A percentile compares a stretch with the other conserved stretches of the same genome.
phyloP scores from a whole-genome alignment of 768 basidiomycete species.

The Termitomyces sp. region DNA sequence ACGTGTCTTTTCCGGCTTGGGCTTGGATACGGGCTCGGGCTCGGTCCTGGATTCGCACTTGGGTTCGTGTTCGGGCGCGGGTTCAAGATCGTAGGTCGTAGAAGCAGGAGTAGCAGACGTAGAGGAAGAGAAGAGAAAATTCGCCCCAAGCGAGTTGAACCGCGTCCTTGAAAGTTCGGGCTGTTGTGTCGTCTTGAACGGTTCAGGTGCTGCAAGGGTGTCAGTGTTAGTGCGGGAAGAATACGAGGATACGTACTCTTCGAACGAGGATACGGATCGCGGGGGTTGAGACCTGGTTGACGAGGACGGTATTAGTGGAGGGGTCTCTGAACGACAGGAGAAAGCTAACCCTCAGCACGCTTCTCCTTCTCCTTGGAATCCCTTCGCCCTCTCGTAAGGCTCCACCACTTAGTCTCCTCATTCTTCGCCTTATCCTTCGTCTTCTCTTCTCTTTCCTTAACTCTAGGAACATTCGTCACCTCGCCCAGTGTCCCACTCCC shows the following conservation, averaged over 20 bases:
- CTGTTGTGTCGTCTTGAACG: slow-evolving; percentile 23
- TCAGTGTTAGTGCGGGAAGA: background rate
- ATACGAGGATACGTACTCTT: slow-evolving; percentile 26
- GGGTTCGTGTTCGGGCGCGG: background rate
- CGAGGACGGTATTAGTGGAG: background rate
- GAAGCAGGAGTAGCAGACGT: background rate
- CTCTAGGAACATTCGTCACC: slow-evolving; percentile 49
- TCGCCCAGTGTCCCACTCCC: slow-evolving; percentile 43
- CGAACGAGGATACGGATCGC: slow-evolving; percentile 28
- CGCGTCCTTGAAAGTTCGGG: slow-evolving; percentile 37
- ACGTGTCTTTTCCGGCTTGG: slow-evolving; percentile 17
- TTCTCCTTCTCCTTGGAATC: slow-evolving; percentile 62
- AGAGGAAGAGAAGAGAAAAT: slow-evolving; percentile 24
- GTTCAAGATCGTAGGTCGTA: no score
- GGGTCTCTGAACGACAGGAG: background rate
- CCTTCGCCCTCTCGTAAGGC: slow-evolving; percentile 66
- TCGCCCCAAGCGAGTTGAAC: slow-evolving; percentile 59
- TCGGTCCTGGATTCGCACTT: background rate
- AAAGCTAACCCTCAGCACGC: slow-evolving; percentile 38
- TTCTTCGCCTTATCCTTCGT: slow-evolving; percentile 25
- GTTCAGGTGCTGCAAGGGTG: slow-evolving; percentile 38
- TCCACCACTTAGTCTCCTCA: slow-evolving; percentile 72
- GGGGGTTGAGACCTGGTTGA: slow-evolving; percentile 31
- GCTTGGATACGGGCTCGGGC: background rate
- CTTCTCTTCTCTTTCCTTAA: slow-evolving; percentile 18